A percentile compares a stretch with the other conserved stretches of the same genome.
These are phyloP conservation scores for Alternaria alternata DNA, from an alignment of 2,329 filamentous ascomycete species.

Conservation along the genomic window DNA sequence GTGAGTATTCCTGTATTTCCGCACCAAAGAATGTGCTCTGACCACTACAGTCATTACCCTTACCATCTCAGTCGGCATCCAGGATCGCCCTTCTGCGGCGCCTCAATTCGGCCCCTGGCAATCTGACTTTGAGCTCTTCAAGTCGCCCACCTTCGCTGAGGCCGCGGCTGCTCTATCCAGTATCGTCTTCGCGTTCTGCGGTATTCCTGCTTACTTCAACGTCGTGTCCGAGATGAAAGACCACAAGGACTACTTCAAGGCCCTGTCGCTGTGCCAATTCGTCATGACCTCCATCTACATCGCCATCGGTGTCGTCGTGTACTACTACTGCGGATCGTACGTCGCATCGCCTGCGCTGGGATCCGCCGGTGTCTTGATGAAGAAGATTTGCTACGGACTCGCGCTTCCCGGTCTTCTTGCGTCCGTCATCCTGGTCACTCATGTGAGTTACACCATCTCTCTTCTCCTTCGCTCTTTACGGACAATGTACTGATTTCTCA, in stretches of 20 bases:
- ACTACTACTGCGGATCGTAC: constrained; percentile 68
- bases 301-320: constrained; percentile 71
- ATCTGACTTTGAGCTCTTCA: constrained; percentile 32
- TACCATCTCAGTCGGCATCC: constrained; percentile 36
- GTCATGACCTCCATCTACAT: constrained; percentile 70
- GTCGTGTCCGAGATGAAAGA: constrained; percentile 71
- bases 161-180: constrained; percentile 32
- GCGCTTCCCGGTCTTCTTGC: constrained; percentile 62
- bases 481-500: not conserved
- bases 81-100: constrained; percentile 36
- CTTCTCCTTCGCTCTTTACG: not conserved
- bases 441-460: constrained; percentile 19
- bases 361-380: constrained; percentile 64
- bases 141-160: constrained; percentile 23
- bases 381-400: constrained; percentile 72
- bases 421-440: constrained; percentile 32
- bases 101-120: constrained; percentile 30
- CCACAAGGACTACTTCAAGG: constrained; percentile 67
- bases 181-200: constrained; percentile 50
- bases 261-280: constrained; percentile 64
- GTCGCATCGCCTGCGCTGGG: constrained; percentile 73
- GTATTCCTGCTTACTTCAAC: constrained; percentile 72
- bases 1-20: constrained; percentile 16
- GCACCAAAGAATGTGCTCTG: not conserved
- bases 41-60: constrained; percentile 30